A percentile compares a stretch with the other conserved stretches of the same genome.
Evolutionary conservation across 1,284 basidiomycete genomes (phyloP).

Genomic region (Pterulicium gracile): DNA sequence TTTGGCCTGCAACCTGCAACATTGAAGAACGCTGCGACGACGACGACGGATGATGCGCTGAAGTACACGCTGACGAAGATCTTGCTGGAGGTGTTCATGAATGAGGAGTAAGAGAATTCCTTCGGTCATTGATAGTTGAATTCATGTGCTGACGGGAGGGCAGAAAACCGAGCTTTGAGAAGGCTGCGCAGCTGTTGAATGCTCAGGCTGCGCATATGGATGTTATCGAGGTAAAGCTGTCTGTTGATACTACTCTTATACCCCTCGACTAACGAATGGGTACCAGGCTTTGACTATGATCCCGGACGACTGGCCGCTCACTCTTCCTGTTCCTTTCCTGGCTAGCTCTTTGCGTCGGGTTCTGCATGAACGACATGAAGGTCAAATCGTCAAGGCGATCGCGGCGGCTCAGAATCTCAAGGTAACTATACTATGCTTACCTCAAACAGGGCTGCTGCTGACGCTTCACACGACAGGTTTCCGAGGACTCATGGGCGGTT

Average conservation of each 20-base stretch:
- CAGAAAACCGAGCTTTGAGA: conserved; percentile 15
- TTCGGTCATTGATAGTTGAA: too few species aligned
- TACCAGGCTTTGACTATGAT: conserved; percentile 58
- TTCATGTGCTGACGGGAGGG: too few species aligned
- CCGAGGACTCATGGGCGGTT: neutral
- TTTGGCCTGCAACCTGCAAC: neutral
- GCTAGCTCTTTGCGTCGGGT: conserved; percentile 66
- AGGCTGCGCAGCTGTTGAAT: conserved; percentile 60
- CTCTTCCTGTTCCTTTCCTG: conserved; percentile 66
- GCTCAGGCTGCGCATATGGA: conserved; percentile 76
- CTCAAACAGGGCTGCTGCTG: neutral
- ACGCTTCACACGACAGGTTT: neutral
- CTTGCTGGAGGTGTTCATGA: conserved; percentile 75
- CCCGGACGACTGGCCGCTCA: conserved; percentile 67
- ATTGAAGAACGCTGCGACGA: too few species aligned
- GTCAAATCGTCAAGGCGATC: conserved; percentile 62
- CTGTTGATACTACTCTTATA: conserved; percentile 3
- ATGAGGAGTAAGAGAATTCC: conserved; percentile 57
- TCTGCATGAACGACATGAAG: conserved; percentile 62
- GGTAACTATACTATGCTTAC: conserved; percentile 20
- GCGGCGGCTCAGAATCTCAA: conserved; percentile 62
- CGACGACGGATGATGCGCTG: conserved; percentile 38
- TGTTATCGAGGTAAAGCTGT: conserved; percentile 51
- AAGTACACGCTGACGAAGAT: conserved; percentile 55
- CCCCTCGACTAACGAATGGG: conserved; percentile 1